Evolutionary conservation across 2,329 filamentous ascomycete genomes (phyloP), one percentile per base, ranked within the genome.

Genomic region (Alternaria sp.): DNA sequence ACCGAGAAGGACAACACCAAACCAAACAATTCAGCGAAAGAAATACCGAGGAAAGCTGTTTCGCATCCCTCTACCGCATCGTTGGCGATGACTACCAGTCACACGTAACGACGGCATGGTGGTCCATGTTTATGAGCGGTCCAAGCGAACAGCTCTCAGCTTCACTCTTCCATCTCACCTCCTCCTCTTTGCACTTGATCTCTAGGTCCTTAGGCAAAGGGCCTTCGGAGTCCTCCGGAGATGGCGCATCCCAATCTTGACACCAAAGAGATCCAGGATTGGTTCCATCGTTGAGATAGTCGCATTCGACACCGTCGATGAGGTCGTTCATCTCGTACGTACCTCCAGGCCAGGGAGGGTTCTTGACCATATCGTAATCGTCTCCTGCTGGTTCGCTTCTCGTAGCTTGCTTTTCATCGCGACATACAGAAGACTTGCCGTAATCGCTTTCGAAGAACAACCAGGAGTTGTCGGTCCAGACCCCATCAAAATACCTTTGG

Each of bases 211-310:
- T 41, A 0, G 37, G 37, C 37, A 41, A 41, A 18, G 28, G 11
- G 28, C 11, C 11, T 14, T 30, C 28, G 26, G 26, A 28, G 9
- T 28, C 26, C 25, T 26, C 9, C 25, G 25, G 30, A 37, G 12
- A 15, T 43, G n/a, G 41, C 0, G 43, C 43, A 45, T 45, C 43
- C 43, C 43, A 45, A 21, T 21, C 20, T 45, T 45, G 43, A 1
- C 43, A 45, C 43, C 43, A 45, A 45, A 45, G 43, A 21, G 43
- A 20, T 45, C 43, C 43, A 45, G 43, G 43, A 45, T 20, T 45
- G 18, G 37, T 45, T 45, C 43, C 20, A 45, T 45, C 43, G 43
- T 45, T 45, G 18, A 45, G 43, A 21, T 45, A 45, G 11, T 45
- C 20, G 20, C 43, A 45, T 5, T 18, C 6, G 4, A 18, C 15